phyloP scores from a whole-genome alignment of 2,329 filamentous ascomycete genomes.

The Falciphora oryzae region DNA sequence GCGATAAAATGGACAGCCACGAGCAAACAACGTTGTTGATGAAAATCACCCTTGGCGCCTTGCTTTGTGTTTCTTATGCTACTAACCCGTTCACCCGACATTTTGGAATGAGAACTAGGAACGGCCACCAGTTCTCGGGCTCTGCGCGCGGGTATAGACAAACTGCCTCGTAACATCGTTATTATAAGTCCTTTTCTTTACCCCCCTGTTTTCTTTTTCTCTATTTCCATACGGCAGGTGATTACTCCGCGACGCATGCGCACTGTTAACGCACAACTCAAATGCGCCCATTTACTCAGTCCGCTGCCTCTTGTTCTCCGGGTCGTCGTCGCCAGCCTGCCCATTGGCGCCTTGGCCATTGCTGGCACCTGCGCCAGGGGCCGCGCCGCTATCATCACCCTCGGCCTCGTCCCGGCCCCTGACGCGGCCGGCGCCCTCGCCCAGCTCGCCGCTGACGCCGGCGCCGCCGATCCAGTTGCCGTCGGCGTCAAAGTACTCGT shows the following conservation, averaged over 20 bases:
- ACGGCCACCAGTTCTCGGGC: too few relatives aligned
- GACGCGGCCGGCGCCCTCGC: constrained; percentile 58
- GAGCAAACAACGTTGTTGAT: not conserved
- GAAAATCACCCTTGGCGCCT: not conserved
- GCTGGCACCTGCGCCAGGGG: not conserved
- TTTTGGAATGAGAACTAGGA: too few relatives aligned
- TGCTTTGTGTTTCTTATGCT: too few relatives aligned
- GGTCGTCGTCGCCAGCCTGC: constrained; percentile 28
- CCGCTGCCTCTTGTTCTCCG: constrained; percentile 42
- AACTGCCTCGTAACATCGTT: too few relatives aligned
- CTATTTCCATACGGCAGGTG: not conserved
- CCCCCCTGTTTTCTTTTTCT: not conserved
- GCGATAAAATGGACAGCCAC: too few relatives aligned
- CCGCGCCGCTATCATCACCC: constrained; percentile 34
- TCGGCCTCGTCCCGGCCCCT: constrained; percentile 49
- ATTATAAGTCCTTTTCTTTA: not conserved
- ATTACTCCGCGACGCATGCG: not conserved
- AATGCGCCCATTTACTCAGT: constrained; percentile 29
- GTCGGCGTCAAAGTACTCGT: constrained; percentile 74
- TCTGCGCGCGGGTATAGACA: too few relatives aligned
- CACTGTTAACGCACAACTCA: not conserved
- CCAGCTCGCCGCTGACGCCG: constrained; percentile 45
- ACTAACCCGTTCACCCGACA: too few relatives aligned
- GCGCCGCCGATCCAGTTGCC: constrained; percentile 69
- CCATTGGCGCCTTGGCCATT: constrained; percentile 22